Evolutionary conservation across 2,329 filamentous ascomycete species (phyloP).

Genomic region (Aspergillus vadensis): DNA sequence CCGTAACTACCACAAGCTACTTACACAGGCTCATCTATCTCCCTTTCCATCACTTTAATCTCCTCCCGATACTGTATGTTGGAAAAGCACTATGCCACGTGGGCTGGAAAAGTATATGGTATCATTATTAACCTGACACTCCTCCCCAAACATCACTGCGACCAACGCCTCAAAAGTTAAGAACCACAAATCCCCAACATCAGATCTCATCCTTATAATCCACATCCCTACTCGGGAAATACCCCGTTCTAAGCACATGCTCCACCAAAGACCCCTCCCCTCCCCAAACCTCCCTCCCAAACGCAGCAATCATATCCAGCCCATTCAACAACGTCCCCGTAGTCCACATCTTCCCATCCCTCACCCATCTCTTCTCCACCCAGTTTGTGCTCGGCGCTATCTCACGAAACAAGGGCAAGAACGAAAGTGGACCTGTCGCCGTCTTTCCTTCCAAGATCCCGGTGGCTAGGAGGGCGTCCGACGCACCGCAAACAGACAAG

Average conservation of each 20-base stretch:
- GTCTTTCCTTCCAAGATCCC: neutral
- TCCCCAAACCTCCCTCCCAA: neutral
- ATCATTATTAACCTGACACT: too few relatives aligned
- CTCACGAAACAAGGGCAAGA: neutral
- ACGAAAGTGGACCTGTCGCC: neutral
- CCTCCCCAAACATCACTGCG: too few relatives aligned
- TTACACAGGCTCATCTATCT: too few relatives aligned
- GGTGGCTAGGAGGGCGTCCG: neutral
- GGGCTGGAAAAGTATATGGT: too few relatives aligned
- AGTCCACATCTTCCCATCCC: constrained; percentile 8
- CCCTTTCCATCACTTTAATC: neutral
- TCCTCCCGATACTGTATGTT: too few relatives aligned
- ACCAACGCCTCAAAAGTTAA: too few relatives aligned
- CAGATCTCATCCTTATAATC: neutral
- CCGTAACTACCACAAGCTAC: too few relatives aligned
- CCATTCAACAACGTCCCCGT: constrained; percentile 8
- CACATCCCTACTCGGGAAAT: neutral
- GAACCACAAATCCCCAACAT: neutral
- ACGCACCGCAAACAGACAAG: neutral
- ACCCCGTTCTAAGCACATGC: neutral
- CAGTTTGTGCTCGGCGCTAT: neutral
- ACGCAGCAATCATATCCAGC: constrained; percentile 4
- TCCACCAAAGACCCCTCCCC: neutral
- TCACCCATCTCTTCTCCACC: constrained; percentile 9
- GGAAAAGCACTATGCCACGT: too few relatives aligned